Base-by-base conservation (phyloP, 2,329 filamentous ascomycete species). In the Stagonosporopsis chrysanthemi region DNA sequence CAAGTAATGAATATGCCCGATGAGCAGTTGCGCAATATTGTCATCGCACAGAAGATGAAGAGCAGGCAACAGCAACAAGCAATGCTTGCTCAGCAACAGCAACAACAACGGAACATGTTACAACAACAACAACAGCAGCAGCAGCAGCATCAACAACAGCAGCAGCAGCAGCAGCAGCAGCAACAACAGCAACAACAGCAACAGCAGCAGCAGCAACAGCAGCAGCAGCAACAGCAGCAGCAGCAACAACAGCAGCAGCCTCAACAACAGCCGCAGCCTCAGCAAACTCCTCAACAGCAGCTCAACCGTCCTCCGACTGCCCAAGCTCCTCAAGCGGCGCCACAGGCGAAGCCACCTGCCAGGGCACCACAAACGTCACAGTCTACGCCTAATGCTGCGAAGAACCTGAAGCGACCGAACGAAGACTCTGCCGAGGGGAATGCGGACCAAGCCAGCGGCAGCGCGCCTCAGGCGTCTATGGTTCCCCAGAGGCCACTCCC, bases 391-490 rank as follows among this genome's bases (percentile, higher is more conserved):
- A 68, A 61, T 44, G 64, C 62, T 35, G 24, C 62, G 17, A 58
- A 45, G 31, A 70, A 65, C 51, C 69, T 71, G 17, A 78, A 78
- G 64, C 69, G 76, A 33, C 70, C 74, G 9, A 78, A 73, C 49
- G 79, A 81, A 22, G 80, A 82, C 61, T 67, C 75, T 14, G 60
- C 72, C 22, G 79, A 81, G 49, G 70, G 69, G 11, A 76, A 69
- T 46, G 43, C 70, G 58, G 53, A 78, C 55, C 51, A 58, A 39
- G 35, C 63, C 41, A 40, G 60, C 19, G 47, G 58, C 46, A 63
- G 67, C 56, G 65, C 70, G 23, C 68, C 75, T 12, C 77, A 77
- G 61, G 73, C 77, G 14, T 67, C 71, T 14, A 76, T 75, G 74
- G 67, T 71, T 15, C 66, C 69, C 6, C 68, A 73, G 4, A 67